Conservation (phyloP, 1,139 yeast species). For the Suhomyces taliae region DNA sequence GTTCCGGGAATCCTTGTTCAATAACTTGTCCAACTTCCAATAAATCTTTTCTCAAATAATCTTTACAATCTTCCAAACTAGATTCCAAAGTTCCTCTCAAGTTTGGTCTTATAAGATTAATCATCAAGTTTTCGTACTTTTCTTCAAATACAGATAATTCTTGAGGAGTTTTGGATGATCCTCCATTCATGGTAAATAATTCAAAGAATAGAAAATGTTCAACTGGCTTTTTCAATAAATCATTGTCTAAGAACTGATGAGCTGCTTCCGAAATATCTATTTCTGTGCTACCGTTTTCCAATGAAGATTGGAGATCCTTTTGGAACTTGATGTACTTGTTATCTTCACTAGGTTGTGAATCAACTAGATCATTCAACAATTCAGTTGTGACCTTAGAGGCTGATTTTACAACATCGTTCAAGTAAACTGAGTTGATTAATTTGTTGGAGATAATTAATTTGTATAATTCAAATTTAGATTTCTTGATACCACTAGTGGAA, state of each 20-base stretch:
- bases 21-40: background rate
- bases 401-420: conserved; percentile 10
- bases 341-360: background rate
- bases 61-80: conserved; percentile 31
- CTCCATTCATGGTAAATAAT: conserved; percentile 40
- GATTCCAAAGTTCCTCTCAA: conserved; percentile 33
- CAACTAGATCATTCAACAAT: background rate
- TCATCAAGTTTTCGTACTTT: conserved; percentile 40
- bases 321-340: too few relatives aligned
- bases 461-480: conserved; percentile 34
- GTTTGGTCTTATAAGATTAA: conserved; percentile 40
- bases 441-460: conserved; percentile 25
- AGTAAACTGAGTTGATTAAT: conserved; percentile 15
- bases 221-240: conserved; percentile 22
- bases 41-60: conserved; percentile 26
- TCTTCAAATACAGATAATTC: conserved; percentile 29
- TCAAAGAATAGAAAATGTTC: conserved; percentile 37
- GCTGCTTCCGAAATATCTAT: too few relatives aligned
- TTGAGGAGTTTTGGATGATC: conserved; percentile 12
- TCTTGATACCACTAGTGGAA: conserved; percentile 4
- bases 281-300: too few relatives aligned
- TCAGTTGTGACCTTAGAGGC: background rate
- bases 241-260: conserved; percentile 7
- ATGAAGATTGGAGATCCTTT: too few relatives aligned
- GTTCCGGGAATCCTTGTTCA: background rate